These are phyloP conservation scores for Daedalea quercina DNA, from an alignment of 768 basidiomycete species.

Conservation along the genomic window DNA sequence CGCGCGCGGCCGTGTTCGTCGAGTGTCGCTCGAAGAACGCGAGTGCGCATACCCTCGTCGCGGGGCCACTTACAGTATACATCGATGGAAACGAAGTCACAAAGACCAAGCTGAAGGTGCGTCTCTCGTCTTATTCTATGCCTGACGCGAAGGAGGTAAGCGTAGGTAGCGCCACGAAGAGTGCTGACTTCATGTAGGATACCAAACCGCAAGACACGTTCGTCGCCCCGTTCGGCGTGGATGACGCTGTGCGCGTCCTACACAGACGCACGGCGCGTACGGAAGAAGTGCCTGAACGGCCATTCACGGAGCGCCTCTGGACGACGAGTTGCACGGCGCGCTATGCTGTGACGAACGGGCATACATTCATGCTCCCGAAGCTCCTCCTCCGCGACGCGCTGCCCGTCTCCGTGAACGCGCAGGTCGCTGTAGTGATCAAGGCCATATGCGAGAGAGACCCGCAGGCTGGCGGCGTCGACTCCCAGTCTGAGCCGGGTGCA, in stretches of 20 bases:
- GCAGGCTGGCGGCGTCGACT: constrained; percentile 37
- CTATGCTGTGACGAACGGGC: constrained; percentile 41
- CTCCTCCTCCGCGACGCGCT: constrained; percentile 43
- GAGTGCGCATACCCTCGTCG: constrained; percentile 49
- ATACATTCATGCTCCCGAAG: constrained; percentile 35
- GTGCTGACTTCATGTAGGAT: background rate
- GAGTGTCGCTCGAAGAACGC: constrained; percentile 50
- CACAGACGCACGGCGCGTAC: constrained; percentile 37
- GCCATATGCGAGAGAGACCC: constrained; percentile 37
- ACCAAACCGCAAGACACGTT: background rate
- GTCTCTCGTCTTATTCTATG: constrained; percentile 5
- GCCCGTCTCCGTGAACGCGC: constrained; percentile 15
- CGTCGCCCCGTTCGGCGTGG: constrained; percentile 32
- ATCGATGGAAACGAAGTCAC: constrained; percentile 52
- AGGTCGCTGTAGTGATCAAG: constrained; percentile 28
- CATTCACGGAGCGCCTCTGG: constrained; percentile 38
- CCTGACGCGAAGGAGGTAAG: background rate
- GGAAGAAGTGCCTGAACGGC: constrained; percentile 29
- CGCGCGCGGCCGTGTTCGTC: constrained; percentile 37
- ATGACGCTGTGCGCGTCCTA: constrained; percentile 22
- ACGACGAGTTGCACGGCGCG: constrained; percentile 34
- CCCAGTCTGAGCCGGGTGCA: background rate
- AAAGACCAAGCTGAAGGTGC: constrained; percentile 40
- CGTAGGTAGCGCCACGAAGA: background rate
- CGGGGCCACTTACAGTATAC: constrained; percentile 49